Percentiles rank a stretch among this genome's conserved stretches.
These are phyloP conservation scores for Spatholobus suberectus DNA, from an alignment of 306 rosid genomes.

Conservation along the genomic window DNA sequence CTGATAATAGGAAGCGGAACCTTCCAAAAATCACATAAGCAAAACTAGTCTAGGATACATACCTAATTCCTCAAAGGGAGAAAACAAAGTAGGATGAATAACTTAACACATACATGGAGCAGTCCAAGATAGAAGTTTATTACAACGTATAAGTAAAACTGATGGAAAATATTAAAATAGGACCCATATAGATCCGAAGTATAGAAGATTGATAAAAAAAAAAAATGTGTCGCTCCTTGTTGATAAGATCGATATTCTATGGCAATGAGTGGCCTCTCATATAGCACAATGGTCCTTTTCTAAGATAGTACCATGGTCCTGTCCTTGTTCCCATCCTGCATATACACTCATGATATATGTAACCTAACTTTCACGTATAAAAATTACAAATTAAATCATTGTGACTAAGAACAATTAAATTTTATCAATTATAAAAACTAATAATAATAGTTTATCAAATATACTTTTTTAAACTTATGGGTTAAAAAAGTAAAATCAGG, in stretches of 20 bases:
- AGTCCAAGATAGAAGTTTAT: not conserved
- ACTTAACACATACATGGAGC: not conserved
- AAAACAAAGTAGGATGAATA: not conserved
- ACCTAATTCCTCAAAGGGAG: not conserved
- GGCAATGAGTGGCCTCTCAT: constrained; percentile 39
- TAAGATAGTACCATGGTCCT: constrained; percentile 21
- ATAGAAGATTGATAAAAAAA: not conserved
- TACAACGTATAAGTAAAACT: not conserved
- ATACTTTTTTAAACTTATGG: not conserved
- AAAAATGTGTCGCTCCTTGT: not conserved
- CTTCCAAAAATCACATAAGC: not conserved
- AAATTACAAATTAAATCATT: not conserved
- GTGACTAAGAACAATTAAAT: not conserved
- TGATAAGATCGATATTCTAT: not conserved
- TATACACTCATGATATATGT: not conserved
- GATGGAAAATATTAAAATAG: not conserved
- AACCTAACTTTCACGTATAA: not conserved
- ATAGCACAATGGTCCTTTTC: constrained; percentile 75
- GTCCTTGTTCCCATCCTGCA: constrained; percentile 94
- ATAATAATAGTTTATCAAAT: not conserved
- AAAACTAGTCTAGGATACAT: not conserved
- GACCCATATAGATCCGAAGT: not conserved
- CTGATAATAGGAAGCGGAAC: too few species aligned
- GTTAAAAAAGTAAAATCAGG: too few species aligned
- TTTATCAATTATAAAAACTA: not conserved